A percentile compares a stretch with the other conserved stretches of the same genome.
Conservation (phyloP, 2,329 filamentous ascomycete genomes). For the Dothideomycetes sp. region DNA sequence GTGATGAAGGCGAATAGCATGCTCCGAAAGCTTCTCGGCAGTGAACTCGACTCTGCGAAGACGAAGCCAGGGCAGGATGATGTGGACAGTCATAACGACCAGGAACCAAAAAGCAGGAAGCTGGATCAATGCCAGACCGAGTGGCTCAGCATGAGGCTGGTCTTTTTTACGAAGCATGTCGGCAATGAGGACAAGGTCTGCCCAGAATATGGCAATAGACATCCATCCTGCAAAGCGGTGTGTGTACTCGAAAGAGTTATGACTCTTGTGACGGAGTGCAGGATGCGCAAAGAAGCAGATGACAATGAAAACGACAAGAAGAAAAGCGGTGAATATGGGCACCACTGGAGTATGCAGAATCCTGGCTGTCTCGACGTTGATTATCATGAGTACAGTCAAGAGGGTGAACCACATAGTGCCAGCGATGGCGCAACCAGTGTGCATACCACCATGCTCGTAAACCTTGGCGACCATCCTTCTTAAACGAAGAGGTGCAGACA, state of each 20-base stretch:
- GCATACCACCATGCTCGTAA: conserved; percentile 33
- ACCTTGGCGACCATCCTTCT: conserved; percentile 6
- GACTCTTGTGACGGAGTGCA: conserved; percentile 49
- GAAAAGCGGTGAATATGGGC: conserved; percentile 46
- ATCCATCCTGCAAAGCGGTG: conserved; percentile 67
- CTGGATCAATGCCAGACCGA: conserved; percentile 31
- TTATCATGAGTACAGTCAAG: conserved; percentile 27
- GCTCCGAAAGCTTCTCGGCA: conserved; percentile 60
- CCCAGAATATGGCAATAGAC: conserved; percentile 56
- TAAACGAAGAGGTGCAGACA: conserved; percentile 4
- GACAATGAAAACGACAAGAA: conserved; percentile 47
- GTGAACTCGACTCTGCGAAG: conserved; percentile 59
- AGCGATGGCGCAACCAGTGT: conserved; percentile 29
- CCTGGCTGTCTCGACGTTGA: conserved; percentile 17
- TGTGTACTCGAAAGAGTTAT: conserved; percentile 60
- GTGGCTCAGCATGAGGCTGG: conserved; percentile 16
- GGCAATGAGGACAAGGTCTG: conserved; percentile 47
- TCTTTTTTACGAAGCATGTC: conserved; percentile 30
- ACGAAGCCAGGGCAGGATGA: conserved; percentile 63
- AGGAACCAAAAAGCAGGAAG: conserved; percentile 60
- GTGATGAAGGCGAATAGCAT: conserved; percentile 60
- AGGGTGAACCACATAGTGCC: conserved; percentile 35
- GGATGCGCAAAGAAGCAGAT: conserved; percentile 59
- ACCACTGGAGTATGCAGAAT: conserved; percentile 25
- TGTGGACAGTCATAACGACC: conserved; percentile 51